Percentiles rank a stretch among this genome's conserved stretches.
Conservation (phyloP, 176 grass and related monocot genomes). For the Bolboschoenus planiculmis region DNA sequence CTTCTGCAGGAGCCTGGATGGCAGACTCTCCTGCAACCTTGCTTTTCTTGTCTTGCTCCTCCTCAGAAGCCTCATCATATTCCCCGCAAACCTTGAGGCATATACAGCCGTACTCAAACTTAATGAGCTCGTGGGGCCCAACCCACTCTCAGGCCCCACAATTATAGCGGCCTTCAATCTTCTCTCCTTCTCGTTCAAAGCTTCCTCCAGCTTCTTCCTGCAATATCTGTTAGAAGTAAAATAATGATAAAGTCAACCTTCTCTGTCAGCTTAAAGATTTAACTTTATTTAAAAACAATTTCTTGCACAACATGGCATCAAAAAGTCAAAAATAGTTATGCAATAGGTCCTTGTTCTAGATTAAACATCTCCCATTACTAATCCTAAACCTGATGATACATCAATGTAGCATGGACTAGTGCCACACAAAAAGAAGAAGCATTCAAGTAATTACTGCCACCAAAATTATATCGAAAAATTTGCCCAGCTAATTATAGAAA, state of each 20-base stretch:
- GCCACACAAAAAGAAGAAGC: not conserved
- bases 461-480: not conserved
- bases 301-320: not conserved
- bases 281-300: not conserved
- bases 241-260: not conserved
- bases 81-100: slow-evolving; percentile 75
- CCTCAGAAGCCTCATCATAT: slow-evolving; percentile 60
- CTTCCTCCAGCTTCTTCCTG: slow-evolving; percentile 78
- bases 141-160: slow-evolving; percentile 26
- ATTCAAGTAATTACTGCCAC: not conserved
- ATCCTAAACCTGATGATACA: not conserved
- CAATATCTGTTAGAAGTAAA: slow-evolving; percentile 29
- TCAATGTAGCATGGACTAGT: not conserved
- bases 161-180: slow-evolving; percentile 60
- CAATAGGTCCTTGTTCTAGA: not conserved
- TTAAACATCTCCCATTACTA: not conserved
- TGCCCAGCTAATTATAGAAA: not conserved
- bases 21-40: slow-evolving; percentile 64
- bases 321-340: not conserved
- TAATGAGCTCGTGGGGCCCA: slow-evolving; percentile 33
- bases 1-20: slow-evolving; percentile 67
- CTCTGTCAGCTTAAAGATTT: not conserved
- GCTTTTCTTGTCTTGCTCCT: slow-evolving; percentile 59
- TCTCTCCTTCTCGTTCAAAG: slow-evolving; percentile 71
- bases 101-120: slow-evolving; percentile 69